A percentile compares a stretch with the other conserved stretches of the same genome.
These are phyloP conservation scores for Spirogloea muscicola DNA, from an alignment of 139 green algal species.

Conservation along the genomic window DNA sequence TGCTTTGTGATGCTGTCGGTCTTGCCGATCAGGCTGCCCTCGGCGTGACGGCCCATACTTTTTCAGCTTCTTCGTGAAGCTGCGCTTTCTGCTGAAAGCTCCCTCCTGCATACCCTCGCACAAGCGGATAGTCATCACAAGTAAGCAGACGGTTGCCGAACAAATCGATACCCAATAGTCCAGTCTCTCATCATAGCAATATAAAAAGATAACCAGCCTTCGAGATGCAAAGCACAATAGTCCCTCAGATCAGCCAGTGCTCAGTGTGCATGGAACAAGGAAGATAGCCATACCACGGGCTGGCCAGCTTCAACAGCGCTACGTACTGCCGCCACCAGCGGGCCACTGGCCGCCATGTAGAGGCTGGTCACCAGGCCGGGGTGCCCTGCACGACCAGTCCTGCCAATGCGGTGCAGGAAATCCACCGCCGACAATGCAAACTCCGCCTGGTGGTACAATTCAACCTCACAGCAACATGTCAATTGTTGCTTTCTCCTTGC, in stretches of 20 bases:
- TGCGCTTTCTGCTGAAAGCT: constrained; percentile 86
- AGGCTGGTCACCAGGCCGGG: constrained; percentile 79
- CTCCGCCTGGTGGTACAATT: constrained; percentile 63
- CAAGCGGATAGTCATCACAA: constrained; percentile 20
- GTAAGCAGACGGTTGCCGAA: constrained; percentile 25
- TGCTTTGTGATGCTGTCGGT: too few species aligned
- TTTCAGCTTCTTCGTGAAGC: constrained; percentile 81
- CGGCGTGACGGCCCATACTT: too few species aligned
- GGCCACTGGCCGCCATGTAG: constrained; percentile 51
- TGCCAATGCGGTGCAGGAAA: constrained; percentile 82
- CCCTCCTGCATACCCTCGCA: constrained; percentile 67
- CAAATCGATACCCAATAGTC: not conserved
- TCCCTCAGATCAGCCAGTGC: not conserved
- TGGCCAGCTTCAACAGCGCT: constrained; percentile 43
- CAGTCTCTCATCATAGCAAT: not conserved
- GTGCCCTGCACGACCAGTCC: constrained; percentile 62
- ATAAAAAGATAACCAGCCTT: not conserved
- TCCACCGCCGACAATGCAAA: constrained; percentile 90
- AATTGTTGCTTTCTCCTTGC: too few species aligned
- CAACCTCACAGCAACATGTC: not conserved
- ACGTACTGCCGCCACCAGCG: constrained; percentile 63
- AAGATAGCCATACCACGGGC: constrained; percentile 42
- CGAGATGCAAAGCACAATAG: not conserved
- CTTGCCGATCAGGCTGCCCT: too few species aligned
- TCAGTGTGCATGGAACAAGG: too few species aligned